These are phyloP conservation scores for Pleurostoma richardsiae DNA, from an alignment of 2,329 filamentous ascomycete genomes.

Conservation along the genomic window DNA sequence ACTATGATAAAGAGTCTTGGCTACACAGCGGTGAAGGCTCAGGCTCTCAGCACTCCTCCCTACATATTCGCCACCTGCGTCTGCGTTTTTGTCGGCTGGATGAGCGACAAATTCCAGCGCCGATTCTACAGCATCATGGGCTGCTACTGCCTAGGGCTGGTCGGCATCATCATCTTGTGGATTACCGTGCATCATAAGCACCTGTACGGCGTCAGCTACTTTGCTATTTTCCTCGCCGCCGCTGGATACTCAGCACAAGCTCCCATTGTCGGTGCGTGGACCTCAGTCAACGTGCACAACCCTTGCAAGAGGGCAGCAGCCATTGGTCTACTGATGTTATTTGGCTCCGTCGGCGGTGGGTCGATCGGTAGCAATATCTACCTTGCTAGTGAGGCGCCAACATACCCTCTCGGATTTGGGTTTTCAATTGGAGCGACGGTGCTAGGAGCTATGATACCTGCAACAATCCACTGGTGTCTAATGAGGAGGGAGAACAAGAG, in stretches of 20 bases:
- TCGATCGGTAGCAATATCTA: conserved; percentile 15
- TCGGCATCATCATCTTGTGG: conserved; percentile 14
- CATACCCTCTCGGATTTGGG: conserved; percentile 12
- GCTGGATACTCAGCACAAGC: conserved; percentile 12
- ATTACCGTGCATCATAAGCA: conserved; percentile 11
- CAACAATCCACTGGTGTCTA: conserved; percentile 7
- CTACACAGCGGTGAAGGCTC: conserved; percentile 17
- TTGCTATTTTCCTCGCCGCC: conserved; percentile 15
- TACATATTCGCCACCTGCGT: conserved; percentile 35
- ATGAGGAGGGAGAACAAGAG: conserved; percentile 7
- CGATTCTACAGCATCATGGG: conserved; percentile 11
- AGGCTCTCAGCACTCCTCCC: conserved; percentile 19
- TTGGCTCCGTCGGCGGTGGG: conserved; percentile 9
- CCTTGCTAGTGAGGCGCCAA: conserved; percentile 12
- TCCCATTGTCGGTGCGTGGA: conserved; percentile 10
- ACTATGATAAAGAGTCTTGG: conserved; percentile 21
- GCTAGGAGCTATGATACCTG: conserved; percentile 9
- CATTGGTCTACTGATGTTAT: conserved; percentile 13
- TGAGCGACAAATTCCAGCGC: conserved; percentile 29
- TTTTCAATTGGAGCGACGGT: conserved; percentile 11
- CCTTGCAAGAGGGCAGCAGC: conserved; percentile 14
- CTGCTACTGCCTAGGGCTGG: conserved; percentile 12
- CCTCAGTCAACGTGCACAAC: conserved; percentile 12
- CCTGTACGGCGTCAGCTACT: conserved; percentile 13
- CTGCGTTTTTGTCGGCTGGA: conserved; percentile 22